Evolutionary conservation across 371 early-diverging fungal genomes (phyloP).

Genomic region (Furculomyces boomerangus): DNA sequence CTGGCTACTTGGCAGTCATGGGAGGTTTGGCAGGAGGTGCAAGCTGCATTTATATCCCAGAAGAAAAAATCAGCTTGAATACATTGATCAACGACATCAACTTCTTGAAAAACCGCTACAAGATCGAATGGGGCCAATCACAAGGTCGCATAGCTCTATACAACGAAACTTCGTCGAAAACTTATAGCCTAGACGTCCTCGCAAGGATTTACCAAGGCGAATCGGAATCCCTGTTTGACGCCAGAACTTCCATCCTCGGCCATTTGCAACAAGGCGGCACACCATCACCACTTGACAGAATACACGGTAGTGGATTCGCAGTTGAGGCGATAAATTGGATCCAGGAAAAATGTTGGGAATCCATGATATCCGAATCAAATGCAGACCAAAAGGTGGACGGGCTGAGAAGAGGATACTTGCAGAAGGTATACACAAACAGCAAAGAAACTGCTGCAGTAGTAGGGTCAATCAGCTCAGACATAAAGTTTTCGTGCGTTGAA

Average conservation of each 20-base stretch:
- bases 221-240: slow-evolving; percentile 78
- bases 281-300: slow-evolving; percentile 91
- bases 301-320: slow-evolving; percentile 76
- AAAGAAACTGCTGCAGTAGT: slow-evolving; percentile 53
- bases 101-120: slow-evolving; percentile 60
- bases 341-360: slow-evolving; percentile 20
- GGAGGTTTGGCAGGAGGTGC: slow-evolving; percentile 89
- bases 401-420: slow-evolving; percentile 26
- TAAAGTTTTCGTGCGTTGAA: slow-evolving; percentile 51
- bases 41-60: slow-evolving; percentile 87
- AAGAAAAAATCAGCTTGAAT: slow-evolving; percentile 67
- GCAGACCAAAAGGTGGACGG: neutral
- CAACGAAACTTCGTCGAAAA: slow-evolving; percentile 63
- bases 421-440: slow-evolving; percentile 38
- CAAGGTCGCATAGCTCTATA: slow-evolving; percentile 71
- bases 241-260: slow-evolving; percentile 84
- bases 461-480: slow-evolving; percentile 62
- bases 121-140: slow-evolving; percentile 42
- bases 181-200: slow-evolving; percentile 83
- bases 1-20: slow-evolving; percentile 88
- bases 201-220: slow-evolving; percentile 83
- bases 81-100: slow-evolving; percentile 64
- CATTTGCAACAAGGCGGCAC: slow-evolving; percentile 95
- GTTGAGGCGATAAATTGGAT: slow-evolving; percentile 32
- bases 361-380: slow-evolving; percentile 5